A percentile compares a stretch with the other conserved stretches of the same genome.
Conservation (phyloP, 163 green algal genomes). For the Scenedesmus sp. region DNA sequence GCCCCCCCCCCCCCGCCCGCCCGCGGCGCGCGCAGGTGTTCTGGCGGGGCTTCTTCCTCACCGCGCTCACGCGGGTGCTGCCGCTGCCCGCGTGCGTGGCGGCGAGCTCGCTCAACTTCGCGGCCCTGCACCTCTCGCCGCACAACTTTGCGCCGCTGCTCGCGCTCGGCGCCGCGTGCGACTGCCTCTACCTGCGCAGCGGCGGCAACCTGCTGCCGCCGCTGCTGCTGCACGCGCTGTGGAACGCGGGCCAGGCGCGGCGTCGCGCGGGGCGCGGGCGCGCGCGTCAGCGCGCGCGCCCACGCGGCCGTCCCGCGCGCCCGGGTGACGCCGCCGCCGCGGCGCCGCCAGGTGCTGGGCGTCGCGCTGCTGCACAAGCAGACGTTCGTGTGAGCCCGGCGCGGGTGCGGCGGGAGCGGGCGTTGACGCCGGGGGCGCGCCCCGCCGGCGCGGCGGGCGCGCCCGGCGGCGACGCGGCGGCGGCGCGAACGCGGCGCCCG, state of each 20-base stretch:
- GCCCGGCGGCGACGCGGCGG: no score
- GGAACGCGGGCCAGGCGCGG: conserved; percentile 58
- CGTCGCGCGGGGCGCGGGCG: no score
- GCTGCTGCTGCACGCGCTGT: conserved; percentile 56
- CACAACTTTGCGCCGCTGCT: conserved; percentile 50
- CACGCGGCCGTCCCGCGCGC: no score
- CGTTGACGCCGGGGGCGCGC: no score
- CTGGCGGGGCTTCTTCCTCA: conserved; percentile 61
- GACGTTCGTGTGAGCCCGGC: conserved; percentile 45
- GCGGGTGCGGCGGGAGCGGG: no score
- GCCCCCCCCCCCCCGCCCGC: no score
- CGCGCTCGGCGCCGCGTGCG: conserved; percentile 40
- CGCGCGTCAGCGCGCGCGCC: no score
- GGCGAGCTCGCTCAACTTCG: conserved; percentile 51
- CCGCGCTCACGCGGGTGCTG: conserved; percentile 55
- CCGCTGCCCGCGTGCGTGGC: conserved; percentile 50
- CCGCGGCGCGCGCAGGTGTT: conserved; percentile 56
- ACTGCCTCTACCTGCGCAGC: conserved; percentile 59
- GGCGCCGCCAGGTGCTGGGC: conserved; percentile 53
- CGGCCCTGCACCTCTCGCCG: conserved; percentile 51
- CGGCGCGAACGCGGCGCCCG: no score
- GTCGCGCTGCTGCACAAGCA: conserved; percentile 53
- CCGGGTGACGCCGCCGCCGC: no score
- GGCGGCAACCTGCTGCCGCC: conserved; percentile 50
- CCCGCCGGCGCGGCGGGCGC: no score